phyloP scores from a whole-genome alignment of 768 basidiomycete genomes.

The Suillus tomentosus region DNA sequence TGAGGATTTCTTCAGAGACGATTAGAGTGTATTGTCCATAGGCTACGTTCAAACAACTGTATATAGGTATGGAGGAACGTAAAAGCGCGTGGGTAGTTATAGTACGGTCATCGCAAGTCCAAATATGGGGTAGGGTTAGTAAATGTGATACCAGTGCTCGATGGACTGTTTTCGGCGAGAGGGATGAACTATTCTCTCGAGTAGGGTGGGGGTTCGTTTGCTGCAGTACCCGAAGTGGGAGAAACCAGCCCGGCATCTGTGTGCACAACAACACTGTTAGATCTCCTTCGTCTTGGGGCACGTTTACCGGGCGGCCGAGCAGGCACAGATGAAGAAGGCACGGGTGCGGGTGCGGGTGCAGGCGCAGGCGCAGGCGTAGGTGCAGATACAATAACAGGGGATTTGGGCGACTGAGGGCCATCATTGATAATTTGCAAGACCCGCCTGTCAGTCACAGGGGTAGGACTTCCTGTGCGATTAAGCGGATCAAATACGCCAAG shows the following conservation, averaged over 20 bases:
- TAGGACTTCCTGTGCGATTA: slow-evolving; percentile 25
- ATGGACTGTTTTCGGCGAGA: background rate
- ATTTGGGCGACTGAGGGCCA: slow-evolving; percentile 22
- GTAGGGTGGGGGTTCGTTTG: slow-evolving; percentile 27
- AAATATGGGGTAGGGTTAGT: background rate
- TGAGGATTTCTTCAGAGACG: slow-evolving; percentile 4
- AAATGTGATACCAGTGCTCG: background rate
- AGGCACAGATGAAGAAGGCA: slow-evolving; percentile 2
- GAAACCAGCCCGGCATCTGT: slow-evolving; percentile 27
- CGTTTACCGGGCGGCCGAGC: background rate
- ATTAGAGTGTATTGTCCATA: slow-evolving; percentile 21
- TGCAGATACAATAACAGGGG: background rate
- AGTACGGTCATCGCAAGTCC: slow-evolving; percentile 15
- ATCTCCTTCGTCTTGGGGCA: background rate
- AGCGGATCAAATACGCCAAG: slow-evolving; percentile 19
- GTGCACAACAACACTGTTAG: slow-evolving; percentile 25
- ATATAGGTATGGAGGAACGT: slow-evolving; percentile 12
- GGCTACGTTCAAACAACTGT: slow-evolving; percentile 15
- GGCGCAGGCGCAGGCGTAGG: background rate
- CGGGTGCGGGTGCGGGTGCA: background rate
- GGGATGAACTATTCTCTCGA: slow-evolving; percentile 14
- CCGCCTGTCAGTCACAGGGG: slow-evolving; percentile 24
- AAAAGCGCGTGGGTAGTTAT: slow-evolving; percentile 14
- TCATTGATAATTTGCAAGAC: slow-evolving; percentile 33
- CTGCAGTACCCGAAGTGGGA: background rate